Evolutionary conservation across 2,329 filamentous ascomycete genomes (phyloP), one percentile per base, ranked within the genome.

Genomic region (Fusarium phyllophilum): DNA sequence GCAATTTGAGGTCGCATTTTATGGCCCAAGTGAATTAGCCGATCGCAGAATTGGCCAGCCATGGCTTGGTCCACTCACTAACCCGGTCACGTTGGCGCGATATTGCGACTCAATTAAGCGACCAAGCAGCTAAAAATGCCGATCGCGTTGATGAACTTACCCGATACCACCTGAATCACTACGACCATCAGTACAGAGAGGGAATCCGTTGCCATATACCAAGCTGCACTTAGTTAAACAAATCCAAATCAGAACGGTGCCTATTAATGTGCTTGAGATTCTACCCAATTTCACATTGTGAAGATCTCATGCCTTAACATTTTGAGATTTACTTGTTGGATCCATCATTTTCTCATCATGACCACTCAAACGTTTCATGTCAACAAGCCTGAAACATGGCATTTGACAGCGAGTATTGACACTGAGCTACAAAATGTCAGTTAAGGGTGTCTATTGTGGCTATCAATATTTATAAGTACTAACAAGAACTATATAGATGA

Each of bases 391-490:
- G 18, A 29, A 11, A 48, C 39, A 14, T 58, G 55, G 55, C 41
- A 48, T 5, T 2, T 29, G 1, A 41, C 55, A 17, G 55, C 41
- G 3, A 26, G 6, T 1, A 34, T 48, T 6, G 1, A 58, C 24
- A 18, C 13, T 15, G 55, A 58, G 8, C 1, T 58, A 18, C 55
- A 36, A 36, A 0, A 29, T 1, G 55, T 58, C 13, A 58, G 54
- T 22, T 6, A 26, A 7, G 0, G 4, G 1, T 26, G 3, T 12
- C 1, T 5, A 3, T 18, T 3, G 5, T 20, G 1, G 10, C 10
- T 12, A 8, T 31, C 2, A 8, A 17, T 12, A 0, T 14, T 12
- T 1, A 17, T 2, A 12, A 14, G 0, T 2, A 26, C 8, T 36
- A 18, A 34, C 31, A 0, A 18, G 8, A 18, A 26, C 26, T 48